A percentile compares a stretch with the other conserved stretches of the same genome.
phyloP scores from a whole-genome alignment of 2,329 filamentous ascomycete genomes.

The Talaromyces amestolkiae region DNA sequence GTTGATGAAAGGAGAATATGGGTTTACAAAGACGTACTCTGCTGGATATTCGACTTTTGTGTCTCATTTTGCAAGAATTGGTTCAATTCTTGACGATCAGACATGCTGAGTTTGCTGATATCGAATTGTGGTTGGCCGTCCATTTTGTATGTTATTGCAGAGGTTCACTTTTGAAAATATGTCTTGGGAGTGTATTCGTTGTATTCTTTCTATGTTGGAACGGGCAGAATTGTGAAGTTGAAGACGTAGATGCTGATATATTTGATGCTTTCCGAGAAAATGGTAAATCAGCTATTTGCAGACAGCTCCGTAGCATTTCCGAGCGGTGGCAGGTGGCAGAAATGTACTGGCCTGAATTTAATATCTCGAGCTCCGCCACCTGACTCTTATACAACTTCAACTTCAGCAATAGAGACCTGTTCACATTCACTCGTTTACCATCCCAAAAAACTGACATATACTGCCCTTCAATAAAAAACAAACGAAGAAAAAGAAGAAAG shows the following conservation, averaged over 20 bases:
- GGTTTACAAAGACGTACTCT: slow-evolving; percentile 37
- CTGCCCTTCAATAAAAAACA: neutral
- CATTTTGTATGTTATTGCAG: slow-evolving; percentile 26
- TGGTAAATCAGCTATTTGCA: neutral
- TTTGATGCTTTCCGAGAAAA: neutral
- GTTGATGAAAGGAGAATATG: neutral
- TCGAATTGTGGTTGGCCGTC: slow-evolving; percentile 51
- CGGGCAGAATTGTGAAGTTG: neutral
- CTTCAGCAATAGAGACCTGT: neutral
- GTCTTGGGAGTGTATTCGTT: too few species aligned
- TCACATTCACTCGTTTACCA: neutral
- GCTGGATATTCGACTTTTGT: slow-evolving; percentile 67
- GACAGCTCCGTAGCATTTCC: neutral
- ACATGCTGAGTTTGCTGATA: slow-evolving; percentile 70
- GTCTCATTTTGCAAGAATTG: slow-evolving; percentile 80
- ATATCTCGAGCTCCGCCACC: slow-evolving; percentile 5
- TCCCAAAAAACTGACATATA: neutral
- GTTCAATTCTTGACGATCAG: slow-evolving; percentile 83
- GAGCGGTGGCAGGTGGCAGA: slow-evolving; percentile 30
- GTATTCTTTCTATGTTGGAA: too few species aligned
- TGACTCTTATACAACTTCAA: neutral
- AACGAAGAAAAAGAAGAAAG: neutral
- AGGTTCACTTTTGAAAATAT: too few species aligned
- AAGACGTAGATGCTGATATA: neutral
- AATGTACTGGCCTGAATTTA: slow-evolving; percentile 16